Conservation (phyloP, 345 rosid genomes). For the Raphanus sativus region DNA sequence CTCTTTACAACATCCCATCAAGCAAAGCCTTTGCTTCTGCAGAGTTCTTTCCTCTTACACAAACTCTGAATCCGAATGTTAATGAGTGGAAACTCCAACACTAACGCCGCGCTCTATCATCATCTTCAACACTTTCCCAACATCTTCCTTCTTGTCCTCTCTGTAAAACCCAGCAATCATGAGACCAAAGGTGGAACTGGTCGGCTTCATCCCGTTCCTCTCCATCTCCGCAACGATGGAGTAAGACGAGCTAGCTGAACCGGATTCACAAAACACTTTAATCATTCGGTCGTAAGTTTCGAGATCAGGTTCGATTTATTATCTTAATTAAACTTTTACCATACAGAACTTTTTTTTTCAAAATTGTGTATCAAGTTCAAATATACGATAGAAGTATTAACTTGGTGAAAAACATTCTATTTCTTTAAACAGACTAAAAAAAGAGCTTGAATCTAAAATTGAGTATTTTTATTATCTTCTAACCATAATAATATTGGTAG, state of each 20-base stretch:
- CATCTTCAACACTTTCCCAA: conserved; percentile 62
- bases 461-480: no score
- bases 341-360: no score
- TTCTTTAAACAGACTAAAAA: no score
- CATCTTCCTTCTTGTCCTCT: conserved; percentile 74
- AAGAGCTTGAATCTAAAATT: no score
- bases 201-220: not conserved
- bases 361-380: no score
- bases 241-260: conserved; percentile 57
- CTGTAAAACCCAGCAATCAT: conserved; percentile 43
- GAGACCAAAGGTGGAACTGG: not conserved
- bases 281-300: conserved; percentile 59
- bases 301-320: conserved; percentile 17
- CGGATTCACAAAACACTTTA: conserved; percentile 64
- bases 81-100: conserved; percentile 44
- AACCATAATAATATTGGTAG: no score
- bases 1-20: conserved; percentile 59
- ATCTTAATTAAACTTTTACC: no score
- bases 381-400: no score
- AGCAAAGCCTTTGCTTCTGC: conserved; percentile 64
- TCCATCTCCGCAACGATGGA: conserved; percentile 59
- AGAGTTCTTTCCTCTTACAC: conserved; percentile 57
- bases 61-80: conserved; percentile 69
- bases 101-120: conserved; percentile 49
- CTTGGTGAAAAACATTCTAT: no score